phyloP scores from a whole-genome alignment of 257 asterid genomes.

The Forsythia viridissima region DNA sequence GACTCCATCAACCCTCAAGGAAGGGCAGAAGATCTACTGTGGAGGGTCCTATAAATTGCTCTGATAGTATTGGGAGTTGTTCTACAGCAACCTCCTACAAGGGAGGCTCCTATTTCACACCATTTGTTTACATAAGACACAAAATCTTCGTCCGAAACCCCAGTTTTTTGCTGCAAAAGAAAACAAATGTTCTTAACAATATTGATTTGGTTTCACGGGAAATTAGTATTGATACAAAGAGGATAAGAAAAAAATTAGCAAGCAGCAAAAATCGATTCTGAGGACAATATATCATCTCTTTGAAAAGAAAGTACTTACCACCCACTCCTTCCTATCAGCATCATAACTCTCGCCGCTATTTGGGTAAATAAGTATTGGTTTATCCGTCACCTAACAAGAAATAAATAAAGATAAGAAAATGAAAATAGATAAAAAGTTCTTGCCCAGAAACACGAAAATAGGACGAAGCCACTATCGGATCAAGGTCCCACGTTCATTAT shows the following conservation, averaged over 20 bases:
- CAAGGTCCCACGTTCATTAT: not conserved
- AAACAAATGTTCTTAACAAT: not conserved
- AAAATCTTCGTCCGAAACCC: slow-evolving; percentile 70
- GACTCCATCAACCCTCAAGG: slow-evolving; percentile 6
- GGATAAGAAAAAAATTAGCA: not conserved
- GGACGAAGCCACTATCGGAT: not conserved
- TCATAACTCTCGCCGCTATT: slow-evolving; percentile 91
- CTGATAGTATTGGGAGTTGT: slow-evolving; percentile 80
- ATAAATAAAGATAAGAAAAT: slow-evolving; percentile 23
- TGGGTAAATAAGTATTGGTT: slow-evolving; percentile 83
- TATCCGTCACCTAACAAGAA: slow-evolving; percentile 54
- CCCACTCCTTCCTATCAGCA: slow-evolving; percentile 70
- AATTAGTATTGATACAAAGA: not conserved
- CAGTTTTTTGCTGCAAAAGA: slow-evolving; percentile 71
- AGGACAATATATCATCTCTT: not conserved
- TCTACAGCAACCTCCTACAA: slow-evolving; percentile 91
- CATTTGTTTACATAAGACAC: slow-evolving; percentile 72
- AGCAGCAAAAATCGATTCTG: not conserved
- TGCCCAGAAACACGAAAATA: not conserved
- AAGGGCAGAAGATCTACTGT: slow-evolving; percentile 27
- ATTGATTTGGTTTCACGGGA: not conserved
- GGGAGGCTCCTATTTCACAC: slow-evolving; percentile 88
- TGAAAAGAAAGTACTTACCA: slow-evolving; percentile 49
- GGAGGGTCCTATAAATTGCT: slow-evolving; percentile 51
- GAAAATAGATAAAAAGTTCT: not conserved